Base-by-base conservation (phyloP, 495 filamentous ascomycete species). In the Penicillium subrubescens region DNA sequence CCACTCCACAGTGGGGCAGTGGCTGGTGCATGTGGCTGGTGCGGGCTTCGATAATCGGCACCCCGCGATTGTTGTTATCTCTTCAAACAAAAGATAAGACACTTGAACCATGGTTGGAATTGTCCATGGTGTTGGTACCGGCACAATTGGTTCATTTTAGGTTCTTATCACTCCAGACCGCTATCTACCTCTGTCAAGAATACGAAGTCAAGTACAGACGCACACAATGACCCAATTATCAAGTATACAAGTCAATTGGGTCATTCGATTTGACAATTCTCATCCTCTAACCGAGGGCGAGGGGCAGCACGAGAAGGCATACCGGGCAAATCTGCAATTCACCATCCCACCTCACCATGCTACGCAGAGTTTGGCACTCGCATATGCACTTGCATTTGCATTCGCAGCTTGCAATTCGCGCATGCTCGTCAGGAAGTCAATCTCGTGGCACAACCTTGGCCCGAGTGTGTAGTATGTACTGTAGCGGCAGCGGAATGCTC, bases 311-410 rank as follows among this genome's bases (percentile, higher is more conserved):
- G 27, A 27, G 8, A 54, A 15, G 17, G 17, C 31, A 35, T 60
- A 35, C 41, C 44, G 17, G 17, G 44, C 15, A 27, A 60, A 29
- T 29, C 2, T 3, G n/a, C 27, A 33, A 48, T 23, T 50, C 3
- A 21, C 44, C 44, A 63, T 58, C 61, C 54, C 31, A 56, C 48
- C 60, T 51, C 44, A 31, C 50, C 11, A 55, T 43, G 60, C 52
- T 62, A 62, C 60, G n/a, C 51, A 44, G 43, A 21, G 29, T 14
- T 33, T 12, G 19, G 27, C 11, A 52, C 17, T 37, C n/a, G 33
- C 56, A 58, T 31, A 43, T 44, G 11, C 17, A 44, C 35, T 58
- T 43, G 56, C 35, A 58, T 44, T n/a, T 29, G 39, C 56, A 58
- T 58, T 23, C n/a, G 31, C 35, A 23, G 54, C 54, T 57, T 33